These are phyloP conservation scores for Phytophthora pseudosyringae DNA, from an alignment of 352 stramenopile species.

Conservation along the genomic window DNA sequence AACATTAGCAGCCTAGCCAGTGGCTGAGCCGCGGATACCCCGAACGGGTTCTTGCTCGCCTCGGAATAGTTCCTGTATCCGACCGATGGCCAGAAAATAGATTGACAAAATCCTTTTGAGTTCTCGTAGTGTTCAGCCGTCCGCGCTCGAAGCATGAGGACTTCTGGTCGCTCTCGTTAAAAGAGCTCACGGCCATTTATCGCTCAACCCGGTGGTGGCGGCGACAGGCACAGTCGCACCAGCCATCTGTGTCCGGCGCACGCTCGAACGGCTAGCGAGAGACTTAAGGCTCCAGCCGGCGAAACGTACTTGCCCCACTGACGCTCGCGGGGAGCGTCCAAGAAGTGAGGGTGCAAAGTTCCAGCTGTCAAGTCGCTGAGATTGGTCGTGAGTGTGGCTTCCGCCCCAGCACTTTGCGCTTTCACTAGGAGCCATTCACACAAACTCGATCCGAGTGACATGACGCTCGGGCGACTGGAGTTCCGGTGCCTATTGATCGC, in stretches of 20 bases:
- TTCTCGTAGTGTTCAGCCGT: slow-evolving; percentile 16
- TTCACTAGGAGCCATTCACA: slow-evolving; percentile 11
- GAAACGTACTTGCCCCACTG: slow-evolving; percentile 30
- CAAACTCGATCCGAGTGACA: slow-evolving; percentile 14
- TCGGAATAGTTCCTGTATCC: slow-evolving; percentile 5
- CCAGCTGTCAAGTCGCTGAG: slow-evolving; percentile 25
- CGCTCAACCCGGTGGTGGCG: neutral
- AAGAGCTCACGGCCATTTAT: slow-evolving; percentile 6
- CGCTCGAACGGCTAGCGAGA: slow-evolving; percentile 12
- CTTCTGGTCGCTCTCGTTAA: slow-evolving; percentile 4
- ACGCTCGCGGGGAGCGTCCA: slow-evolving; percentile 12
- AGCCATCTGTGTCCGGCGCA: slow-evolving; percentile 22
- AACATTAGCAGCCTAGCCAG: no score
- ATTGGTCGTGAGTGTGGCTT: slow-evolving; percentile 4
- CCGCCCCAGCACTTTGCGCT: slow-evolving; percentile 20
- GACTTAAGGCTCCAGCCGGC: slow-evolving; percentile 18
- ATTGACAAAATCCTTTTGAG: slow-evolving; percentile 13
- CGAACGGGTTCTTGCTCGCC: no score
- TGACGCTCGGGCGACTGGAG: slow-evolving; percentile 8
- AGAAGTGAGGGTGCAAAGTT: slow-evolving; percentile 27
- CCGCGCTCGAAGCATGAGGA: slow-evolving; percentile 1
- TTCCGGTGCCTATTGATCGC: slow-evolving; percentile 8
- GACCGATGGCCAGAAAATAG: slow-evolving; percentile 30
- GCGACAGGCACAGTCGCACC: slow-evolving; percentile 29
- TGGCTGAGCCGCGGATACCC: no score